Evolutionary conservation across 2,329 filamentous ascomycete species (phyloP).

Genomic region (Exophiala dermatitidis): DNA sequence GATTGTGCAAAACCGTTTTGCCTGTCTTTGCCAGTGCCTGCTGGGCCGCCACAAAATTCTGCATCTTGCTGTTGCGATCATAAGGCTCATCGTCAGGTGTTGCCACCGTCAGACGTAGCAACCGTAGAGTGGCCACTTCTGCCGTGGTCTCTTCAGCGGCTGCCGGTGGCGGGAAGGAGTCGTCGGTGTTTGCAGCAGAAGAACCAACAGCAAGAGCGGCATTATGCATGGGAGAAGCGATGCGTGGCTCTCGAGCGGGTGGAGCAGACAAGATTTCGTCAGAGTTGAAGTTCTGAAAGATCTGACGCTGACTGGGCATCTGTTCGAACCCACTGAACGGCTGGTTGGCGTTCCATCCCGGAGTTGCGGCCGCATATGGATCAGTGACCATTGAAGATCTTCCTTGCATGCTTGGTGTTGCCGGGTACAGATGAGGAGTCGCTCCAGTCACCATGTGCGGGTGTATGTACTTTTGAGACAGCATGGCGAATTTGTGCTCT

Average conservation of each 20-base stretch:
- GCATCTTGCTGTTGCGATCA: slow-evolving; percentile 24
- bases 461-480: slow-evolving; percentile 9
- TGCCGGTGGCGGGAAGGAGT: not conserved
- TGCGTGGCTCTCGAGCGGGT: not conserved
- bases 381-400: not conserved
- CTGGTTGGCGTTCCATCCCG: not conserved
- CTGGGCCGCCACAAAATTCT: slow-evolving; percentile 24
- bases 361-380: not conserved
- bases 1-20: slow-evolving; percentile 25
- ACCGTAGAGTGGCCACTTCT: not conserved
- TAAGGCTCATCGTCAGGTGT: slow-evolving; percentile 17
- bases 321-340: not conserved
- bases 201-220: not conserved
- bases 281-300: slow-evolving; percentile 6
- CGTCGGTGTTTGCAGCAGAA: slow-evolving; percentile 5
- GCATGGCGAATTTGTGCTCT: slow-evolving; percentile 20
- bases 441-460: not conserved
- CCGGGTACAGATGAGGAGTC: slow-evolving; percentile 2
- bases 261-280: slow-evolving; percentile 1
- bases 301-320: slow-evolving; percentile 2
- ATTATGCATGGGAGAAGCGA: not conserved
- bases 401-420: not conserved
- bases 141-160: not conserved
- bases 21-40: slow-evolving; percentile 24
- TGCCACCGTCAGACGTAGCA: not conserved